These are phyloP conservation scores for Buxus sempervirens DNA, from an alignment of 164 flowering plant species.

Conservation along the genomic window DNA sequence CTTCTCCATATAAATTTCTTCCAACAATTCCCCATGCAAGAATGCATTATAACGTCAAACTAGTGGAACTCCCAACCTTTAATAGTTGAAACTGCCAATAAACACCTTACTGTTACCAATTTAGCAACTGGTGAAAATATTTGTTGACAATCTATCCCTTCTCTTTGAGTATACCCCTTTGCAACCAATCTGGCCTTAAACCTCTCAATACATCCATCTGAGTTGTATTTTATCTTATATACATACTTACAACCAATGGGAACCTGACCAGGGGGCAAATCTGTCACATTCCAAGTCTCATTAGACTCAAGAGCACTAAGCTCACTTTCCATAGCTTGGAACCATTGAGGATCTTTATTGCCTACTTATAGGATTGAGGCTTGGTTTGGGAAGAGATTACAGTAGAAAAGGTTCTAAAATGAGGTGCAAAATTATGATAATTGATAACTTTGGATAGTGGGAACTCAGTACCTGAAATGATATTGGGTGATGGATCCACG, in stretches of 20 bases:
- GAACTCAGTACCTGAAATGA: not conserved
- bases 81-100: not conserved
- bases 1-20: not conserved
- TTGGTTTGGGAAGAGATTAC: not conserved
- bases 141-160: not conserved
- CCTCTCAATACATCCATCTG: not conserved
- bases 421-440: not conserved
- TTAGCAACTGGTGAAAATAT: conserved; percentile 3
- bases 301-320: not conserved
- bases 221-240: not conserved
- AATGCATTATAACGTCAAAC: conserved; percentile 1
- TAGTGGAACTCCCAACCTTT: not conserved
- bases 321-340: not conserved
- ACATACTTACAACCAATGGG: not conserved
- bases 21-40: not conserved
- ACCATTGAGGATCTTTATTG: not conserved
- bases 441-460: not conserved
- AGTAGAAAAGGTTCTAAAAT: not conserved
- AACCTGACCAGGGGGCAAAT: not conserved
- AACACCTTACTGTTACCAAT: not conserved
- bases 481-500: not conserved
- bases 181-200: not conserved
- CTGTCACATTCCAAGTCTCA: not conserved
- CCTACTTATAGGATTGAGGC: not conserved
- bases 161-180: not conserved